Evolutionary conservation across 2,329 filamentous ascomycete species (phyloP).

Genomic region (Fusarium sp.): DNA sequence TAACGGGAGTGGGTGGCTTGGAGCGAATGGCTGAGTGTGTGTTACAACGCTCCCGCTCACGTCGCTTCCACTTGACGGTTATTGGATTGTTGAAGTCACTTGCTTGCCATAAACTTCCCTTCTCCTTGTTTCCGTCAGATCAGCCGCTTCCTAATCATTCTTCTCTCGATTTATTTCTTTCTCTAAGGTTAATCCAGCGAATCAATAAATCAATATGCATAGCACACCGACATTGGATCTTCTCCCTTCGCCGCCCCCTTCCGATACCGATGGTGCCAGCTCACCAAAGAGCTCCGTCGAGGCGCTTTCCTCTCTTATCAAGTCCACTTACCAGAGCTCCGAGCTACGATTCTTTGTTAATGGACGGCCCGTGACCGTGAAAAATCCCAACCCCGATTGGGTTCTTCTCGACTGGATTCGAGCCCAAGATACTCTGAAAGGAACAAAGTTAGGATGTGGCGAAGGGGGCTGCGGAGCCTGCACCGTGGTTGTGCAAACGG

Average conservation of each 20-base stretch:
- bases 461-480: slow-evolving; percentile 94
- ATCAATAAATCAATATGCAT: background rate
- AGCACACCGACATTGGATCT: background rate
- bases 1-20: background rate
- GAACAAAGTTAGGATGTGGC: slow-evolving; percentile 65
- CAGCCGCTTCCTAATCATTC: background rate
- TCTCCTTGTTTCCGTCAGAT: background rate
- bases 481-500: slow-evolving; percentile 88
- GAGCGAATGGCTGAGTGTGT: background rate
- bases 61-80: background rate
- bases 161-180: background rate
- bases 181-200: background rate
- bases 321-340: slow-evolving; percentile 48
- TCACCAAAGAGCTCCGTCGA: background rate
- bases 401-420: slow-evolving; percentile 46
- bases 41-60: background rate
- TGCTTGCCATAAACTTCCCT: background rate
- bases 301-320: background rate
- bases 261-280: background rate
- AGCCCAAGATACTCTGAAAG: slow-evolving; percentile 32
- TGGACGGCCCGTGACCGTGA: slow-evolving; percentile 37
- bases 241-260: background rate
- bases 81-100: background rate
- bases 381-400: slow-evolving; percentile 46
- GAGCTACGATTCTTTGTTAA: slow-evolving; percentile 48